Evolutionary conservation across 2,329 filamentous ascomycete species (phyloP), one percentile per base, ranked within the genome.

Genomic region (Aureobasidium lini): DNA sequence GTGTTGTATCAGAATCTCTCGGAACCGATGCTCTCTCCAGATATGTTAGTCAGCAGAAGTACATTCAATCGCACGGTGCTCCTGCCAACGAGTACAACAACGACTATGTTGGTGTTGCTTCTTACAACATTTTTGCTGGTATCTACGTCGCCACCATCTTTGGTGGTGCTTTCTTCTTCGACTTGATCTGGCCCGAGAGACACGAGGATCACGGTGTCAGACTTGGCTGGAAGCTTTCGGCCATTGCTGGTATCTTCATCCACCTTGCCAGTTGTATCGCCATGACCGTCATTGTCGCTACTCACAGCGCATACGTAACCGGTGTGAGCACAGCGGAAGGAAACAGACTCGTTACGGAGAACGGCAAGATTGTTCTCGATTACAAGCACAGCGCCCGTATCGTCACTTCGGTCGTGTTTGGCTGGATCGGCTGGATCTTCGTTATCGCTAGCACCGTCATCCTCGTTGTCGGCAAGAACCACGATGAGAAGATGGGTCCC

Each of bases 161-260:
- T 64, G 81, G 81, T 23, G 76, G 77, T 0, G 81, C 77, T 0
- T 84, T 84, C 73, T 84, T 84, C 73, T 83, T 84, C 69, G 82
- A 84, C 65, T 76, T 84, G 3, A 83, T 84, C 71, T 84, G 80
- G 79, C 81, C 81, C 0, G 80, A 81, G 54, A 75, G 81, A 49
- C 67, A 73, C 9, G 81, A 84, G 62, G 76, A 72, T 4, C 66
- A 62, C 18, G 67, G 72, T 18, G 80, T 84, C 3, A 76, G 77
- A 50, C 64, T 76, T n/a, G 77, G 80, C 0, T 84, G 81, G 82
- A 80, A 76, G 65, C 72, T 79, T 10, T 80, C 75, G 62, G 77
- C 78, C 0, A 68, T 82, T 1, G 66, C 81, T 2, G 72, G 81
- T 7, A 77, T 74, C 36, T 36, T 79, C 10, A 74, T 80, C 63